Conservation (phyloP, 345 rosid species). For the Populus simonii region DNA sequence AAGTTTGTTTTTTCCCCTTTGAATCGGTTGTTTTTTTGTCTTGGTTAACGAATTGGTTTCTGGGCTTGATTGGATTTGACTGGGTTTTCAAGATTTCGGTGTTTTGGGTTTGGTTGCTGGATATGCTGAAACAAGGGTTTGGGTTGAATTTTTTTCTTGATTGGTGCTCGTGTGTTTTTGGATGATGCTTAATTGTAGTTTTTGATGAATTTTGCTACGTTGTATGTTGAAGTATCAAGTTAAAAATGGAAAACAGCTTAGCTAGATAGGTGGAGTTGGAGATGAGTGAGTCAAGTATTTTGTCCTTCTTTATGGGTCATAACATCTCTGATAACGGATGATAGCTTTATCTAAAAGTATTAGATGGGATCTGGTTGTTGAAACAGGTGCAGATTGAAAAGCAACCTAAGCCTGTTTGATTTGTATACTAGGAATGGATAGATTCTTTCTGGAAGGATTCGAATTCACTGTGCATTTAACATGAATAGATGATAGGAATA, state of each 20-base stretch:
- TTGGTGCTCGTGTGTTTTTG: background rate
- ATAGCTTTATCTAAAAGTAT: background rate
- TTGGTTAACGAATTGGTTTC: background rate
- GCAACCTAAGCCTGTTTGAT: background rate
- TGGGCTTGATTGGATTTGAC: slow-evolving; percentile 5
- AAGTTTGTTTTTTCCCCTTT: slow-evolving; percentile 3
- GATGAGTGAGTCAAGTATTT: background rate
- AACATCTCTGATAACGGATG: background rate
- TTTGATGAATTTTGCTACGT: background rate
- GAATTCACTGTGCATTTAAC: background rate
- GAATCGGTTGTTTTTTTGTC: background rate
- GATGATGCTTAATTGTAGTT: background rate
- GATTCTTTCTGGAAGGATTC: too few relatives aligned
- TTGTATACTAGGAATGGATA: background rate
- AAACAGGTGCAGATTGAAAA: background rate
- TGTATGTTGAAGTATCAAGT: background rate
- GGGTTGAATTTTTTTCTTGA: background rate
- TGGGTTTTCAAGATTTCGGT: background rate
- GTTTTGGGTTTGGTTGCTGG: background rate
- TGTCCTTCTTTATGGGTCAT: background rate
- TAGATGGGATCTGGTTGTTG: background rate
- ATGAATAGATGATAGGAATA: background rate
- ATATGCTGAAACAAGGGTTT: background rate
- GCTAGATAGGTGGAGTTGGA: background rate
- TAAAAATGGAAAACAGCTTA: background rate